Evolutionary conservation across 768 basidiomycete genomes (phyloP).

Genomic region (Lactifluus piperatus): DNA sequence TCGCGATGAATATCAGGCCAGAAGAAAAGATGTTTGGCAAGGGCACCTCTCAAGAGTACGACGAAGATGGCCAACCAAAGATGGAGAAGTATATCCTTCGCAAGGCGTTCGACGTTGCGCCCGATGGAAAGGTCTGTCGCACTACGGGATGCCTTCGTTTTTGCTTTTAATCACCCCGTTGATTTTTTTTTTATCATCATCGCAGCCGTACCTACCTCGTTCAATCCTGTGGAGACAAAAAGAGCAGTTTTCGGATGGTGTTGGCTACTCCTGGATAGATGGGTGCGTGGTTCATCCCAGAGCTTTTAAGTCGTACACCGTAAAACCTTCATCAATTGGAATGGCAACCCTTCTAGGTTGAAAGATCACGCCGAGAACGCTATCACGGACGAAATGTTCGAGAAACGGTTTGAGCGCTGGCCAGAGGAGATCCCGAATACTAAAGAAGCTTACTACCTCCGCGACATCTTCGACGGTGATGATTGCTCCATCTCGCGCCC

Average conservation of each 20-base stretch:
- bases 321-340: conserved; percentile 2
- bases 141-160: not conserved
- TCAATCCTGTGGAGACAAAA: conserved; percentile 98
- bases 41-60: conserved; percentile 60
- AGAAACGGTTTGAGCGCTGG: conserved; percentile 66
- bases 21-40: conserved; percentile 85
- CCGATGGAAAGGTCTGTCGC: conserved; percentile 56
- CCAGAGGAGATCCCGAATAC: conserved; percentile 79
- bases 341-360: conserved; percentile 41
- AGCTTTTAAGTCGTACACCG: not conserved
- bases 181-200: no score
- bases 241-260: conserved; percentile 98
- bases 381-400: conserved; percentile 78
- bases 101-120: conserved; percentile 87
- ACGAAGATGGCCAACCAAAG: conserved; percentile 77
- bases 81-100: conserved; percentile 99
- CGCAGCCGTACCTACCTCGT: conserved; percentile 81
- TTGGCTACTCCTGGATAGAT: conserved; percentile 98
- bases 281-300: conserved; percentile 44
- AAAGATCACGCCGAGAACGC: conserved; percentile 74
- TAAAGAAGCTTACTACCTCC: conserved; percentile 92
- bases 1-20: conserved; percentile 84
- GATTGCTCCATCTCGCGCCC: conserved; percentile 8
- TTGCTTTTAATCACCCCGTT: conserved; percentile 1
- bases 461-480: conserved; percentile 84